Evolutionary conservation across 345 rosid genomes (phyloP), one percentile per base, ranked within the genome.

Genomic region (thale cress (Arabidopsis thaliana)): DNA sequence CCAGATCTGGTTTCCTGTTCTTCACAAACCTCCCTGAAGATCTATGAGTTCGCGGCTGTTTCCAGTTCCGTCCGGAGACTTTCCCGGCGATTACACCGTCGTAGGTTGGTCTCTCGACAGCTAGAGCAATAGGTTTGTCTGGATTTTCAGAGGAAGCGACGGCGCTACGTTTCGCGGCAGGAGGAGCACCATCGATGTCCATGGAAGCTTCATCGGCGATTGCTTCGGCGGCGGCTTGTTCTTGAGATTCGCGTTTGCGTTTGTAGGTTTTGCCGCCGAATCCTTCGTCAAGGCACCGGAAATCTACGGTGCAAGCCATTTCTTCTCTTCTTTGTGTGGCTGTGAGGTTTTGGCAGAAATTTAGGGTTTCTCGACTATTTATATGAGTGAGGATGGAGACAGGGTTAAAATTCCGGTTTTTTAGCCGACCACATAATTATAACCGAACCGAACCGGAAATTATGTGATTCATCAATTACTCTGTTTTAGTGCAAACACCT

Each of bases 221-320:
- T 7, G 28, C 16, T 24, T 76, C 67, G 6, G 76, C 72, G 65
- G 75, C 61, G 38, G 76, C 78, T 7, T 78, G 65, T 8, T 71
- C 76, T 9, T 71, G 67, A 38, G 56, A 46, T 45, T 73, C 83
- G 52, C 97, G 91, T 75, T 91, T 94, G 2, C 98, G 79, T 83
- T 94, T 94, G 88, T 74, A 78, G 74, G 97, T 94, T 49, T 94
- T 91, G 4, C 98, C 98, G 75, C 97, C 97, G 79, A 94, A 94
- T 52, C 97, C 97, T 74, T 91, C 98, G 73, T 94, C 98, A 0
- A 91, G 89, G 79, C 77, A 32, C 42, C 98, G 87, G 75, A 94
- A 88, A 80, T 94, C 98, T 28, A 90, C 77, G 5, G 95, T 90
- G 86, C 97, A 88, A 14, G 97, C 98, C 97, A 94, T 93, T 74